Evolutionary conservation across 495 filamentous ascomycete genomes (phyloP).

Genomic region (Daldinia grandis): DNA sequence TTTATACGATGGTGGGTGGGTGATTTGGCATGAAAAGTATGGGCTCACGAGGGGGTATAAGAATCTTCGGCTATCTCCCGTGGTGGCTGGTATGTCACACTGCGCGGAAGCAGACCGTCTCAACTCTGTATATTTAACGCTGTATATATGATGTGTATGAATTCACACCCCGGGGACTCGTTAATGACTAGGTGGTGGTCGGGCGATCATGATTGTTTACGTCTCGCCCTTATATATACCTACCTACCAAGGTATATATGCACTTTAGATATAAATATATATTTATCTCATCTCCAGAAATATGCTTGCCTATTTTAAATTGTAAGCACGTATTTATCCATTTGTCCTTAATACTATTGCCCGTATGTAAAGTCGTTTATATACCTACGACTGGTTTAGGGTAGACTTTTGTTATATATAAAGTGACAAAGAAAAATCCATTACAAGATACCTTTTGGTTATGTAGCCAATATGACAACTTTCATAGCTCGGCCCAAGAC

Average conservation of each 20-base stretch:
- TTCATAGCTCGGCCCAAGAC: too few relatives aligned
- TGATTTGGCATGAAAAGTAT: conserved; percentile 4
- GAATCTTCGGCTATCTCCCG: not conserved
- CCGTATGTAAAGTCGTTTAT: too few relatives aligned
- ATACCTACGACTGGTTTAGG: too few relatives aligned
- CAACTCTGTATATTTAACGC: conserved; percentile 22
- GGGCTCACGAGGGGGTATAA: not conserved
- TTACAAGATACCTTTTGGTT: too few relatives aligned
- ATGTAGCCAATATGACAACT: too few relatives aligned
- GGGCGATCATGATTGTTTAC: not conserved
- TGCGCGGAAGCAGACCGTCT: conserved; percentile 7
- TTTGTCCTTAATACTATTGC: too few relatives aligned
- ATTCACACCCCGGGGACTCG: not conserved
- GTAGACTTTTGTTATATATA: too few relatives aligned
- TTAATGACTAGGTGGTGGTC: not conserved
- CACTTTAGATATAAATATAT: too few relatives aligned
- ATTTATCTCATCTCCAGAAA: too few relatives aligned
- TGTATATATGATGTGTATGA: conserved; percentile 12
- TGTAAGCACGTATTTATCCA: too few relatives aligned
- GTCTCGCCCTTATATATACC: not conserved
- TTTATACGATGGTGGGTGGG: not conserved
- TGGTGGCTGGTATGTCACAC: not conserved
- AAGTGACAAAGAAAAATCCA: too few relatives aligned
- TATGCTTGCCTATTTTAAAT: not conserved
- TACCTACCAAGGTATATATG: too few relatives aligned